Conservation (phyloP, 2,329 filamentous ascomycete species). For the Sporothrix globosa region DNA sequence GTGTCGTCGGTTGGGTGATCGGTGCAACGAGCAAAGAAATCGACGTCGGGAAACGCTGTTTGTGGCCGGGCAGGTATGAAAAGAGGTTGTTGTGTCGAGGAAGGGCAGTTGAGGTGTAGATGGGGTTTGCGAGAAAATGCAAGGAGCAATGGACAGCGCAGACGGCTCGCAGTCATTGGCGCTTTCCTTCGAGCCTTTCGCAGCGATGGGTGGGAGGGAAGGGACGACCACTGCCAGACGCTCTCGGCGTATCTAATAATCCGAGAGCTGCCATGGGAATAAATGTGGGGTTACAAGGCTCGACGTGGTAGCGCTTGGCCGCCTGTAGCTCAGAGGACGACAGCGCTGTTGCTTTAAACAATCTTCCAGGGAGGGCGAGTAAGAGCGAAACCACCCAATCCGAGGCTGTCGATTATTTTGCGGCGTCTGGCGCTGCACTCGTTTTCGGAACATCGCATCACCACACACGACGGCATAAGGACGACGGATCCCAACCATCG, state of each 20-base stretch:
- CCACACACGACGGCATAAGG: slow-evolving; percentile 19
- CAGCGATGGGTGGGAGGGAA: not conserved
- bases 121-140: slow-evolving; percentile 19
- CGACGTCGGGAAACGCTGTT: not conserved
- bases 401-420: slow-evolving; percentile 35
- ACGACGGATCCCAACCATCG: slow-evolving; percentile 22
- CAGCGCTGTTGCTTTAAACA: not conserved
- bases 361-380: not conserved
- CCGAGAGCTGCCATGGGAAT: slow-evolving; percentile 8
- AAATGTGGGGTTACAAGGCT: not conserved
- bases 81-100: not conserved
- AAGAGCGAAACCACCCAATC: slow-evolving; percentile 34
- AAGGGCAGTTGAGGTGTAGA: slow-evolving; percentile 13
- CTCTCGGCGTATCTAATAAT: slow-evolving; percentile 33
- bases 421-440: slow-evolving; percentile 18
- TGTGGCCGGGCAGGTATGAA: not conserved
- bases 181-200: slow-evolving; percentile 28
- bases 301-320: not conserved
- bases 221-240: slow-evolving; percentile 10
- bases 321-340: slow-evolving; percentile 1
- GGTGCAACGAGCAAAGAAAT: not conserved
- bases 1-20: not conserved
- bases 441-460: slow-evolving; percentile 25
- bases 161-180: slow-evolving; percentile 25
- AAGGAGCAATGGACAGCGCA: slow-evolving; percentile 17